phyloP scores from a whole-genome alignment of 495 filamentous ascomycete species.

The Tuber indicum region DNA sequence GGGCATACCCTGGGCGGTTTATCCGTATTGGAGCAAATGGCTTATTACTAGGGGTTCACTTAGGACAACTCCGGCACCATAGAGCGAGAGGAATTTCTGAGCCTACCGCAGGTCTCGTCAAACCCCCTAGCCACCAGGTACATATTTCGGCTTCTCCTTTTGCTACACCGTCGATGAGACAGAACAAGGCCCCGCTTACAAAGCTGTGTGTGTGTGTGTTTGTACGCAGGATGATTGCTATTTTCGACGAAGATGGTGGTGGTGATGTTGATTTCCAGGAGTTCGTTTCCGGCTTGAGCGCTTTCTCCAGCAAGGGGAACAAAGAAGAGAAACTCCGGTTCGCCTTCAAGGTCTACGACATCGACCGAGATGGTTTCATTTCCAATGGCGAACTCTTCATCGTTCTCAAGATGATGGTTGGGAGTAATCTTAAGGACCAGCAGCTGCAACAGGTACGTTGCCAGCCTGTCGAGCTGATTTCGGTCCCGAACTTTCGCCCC shows the following conservation, averaged over 20 bases:
- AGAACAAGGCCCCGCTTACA: constrained; percentile 19
- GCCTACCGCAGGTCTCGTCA: constrained; percentile 91
- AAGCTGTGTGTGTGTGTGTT: neutral
- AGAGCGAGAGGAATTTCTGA: constrained; percentile 97
- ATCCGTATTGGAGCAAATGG: constrained; percentile 1
- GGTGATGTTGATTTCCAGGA: constrained; percentile 99
- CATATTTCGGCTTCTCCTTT: constrained; percentile 14
- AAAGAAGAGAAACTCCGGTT: constrained; percentile 98
- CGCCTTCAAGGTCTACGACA: constrained; percentile 99
- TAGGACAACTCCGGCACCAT: constrained; percentile 97
- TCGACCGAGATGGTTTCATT: constrained; percentile 97
- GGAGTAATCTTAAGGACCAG: constrained; percentile 97
- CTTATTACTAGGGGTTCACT: constrained; percentile 30
- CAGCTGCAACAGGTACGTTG: constrained; percentile 75
- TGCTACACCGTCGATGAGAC: neutral
- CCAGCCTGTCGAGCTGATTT: neutral
- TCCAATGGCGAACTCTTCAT: constrained; percentile 99
- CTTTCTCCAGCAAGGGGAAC: constrained; percentile 95
- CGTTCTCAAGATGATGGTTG: constrained; percentile 99
- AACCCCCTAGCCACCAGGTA: constrained; percentile 94
- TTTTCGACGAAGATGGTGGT: constrained; percentile 98
- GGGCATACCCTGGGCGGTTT: constrained; percentile 12
- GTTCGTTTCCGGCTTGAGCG: constrained; percentile 91
- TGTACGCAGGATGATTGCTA: constrained; percentile 81
- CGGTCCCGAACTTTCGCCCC: constrained; percentile 17